Conservation (phyloP, 805 yeast genomes). For the Candida endomychidarum region DNA sequence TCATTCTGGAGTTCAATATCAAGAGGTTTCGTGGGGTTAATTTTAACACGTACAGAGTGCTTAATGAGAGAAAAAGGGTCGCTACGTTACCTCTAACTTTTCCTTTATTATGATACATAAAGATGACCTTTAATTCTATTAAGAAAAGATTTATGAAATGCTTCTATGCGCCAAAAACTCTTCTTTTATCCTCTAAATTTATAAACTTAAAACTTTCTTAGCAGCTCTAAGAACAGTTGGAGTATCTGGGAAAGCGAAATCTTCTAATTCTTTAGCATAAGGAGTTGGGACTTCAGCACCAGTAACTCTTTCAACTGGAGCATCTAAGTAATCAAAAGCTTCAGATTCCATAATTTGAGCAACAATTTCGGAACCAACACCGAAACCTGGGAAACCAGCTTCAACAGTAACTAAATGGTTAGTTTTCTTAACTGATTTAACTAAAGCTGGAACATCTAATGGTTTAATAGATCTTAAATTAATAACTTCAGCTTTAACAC, state of each 20-base stretch:
- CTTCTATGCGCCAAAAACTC: background rate
- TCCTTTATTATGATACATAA: slow-evolving; percentile 1
- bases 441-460: slow-evolving; percentile 81
- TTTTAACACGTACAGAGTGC: no score
- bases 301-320: slow-evolving; percentile 97
- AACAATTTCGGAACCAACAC: slow-evolving; percentile 97
- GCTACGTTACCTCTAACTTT: background rate
- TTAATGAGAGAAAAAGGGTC: no score
- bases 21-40: no score
- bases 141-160: background rate
- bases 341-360: slow-evolving; percentile 98
- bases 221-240: slow-evolving; percentile 85
- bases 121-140: slow-evolving; percentile 1
- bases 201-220: slow-evolving; percentile 74
- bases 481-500: slow-evolving; percentile 88
- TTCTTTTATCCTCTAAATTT: slow-evolving; percentile 17
- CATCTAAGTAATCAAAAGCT: slow-evolving; percentile 96
- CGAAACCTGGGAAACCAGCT: slow-evolving; percentile 97
- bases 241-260: slow-evolving; percentile 97
- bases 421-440: slow-evolving; percentile 91
- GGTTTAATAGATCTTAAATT: slow-evolving; percentile 98
- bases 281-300: slow-evolving; percentile 99
- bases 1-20: no score
- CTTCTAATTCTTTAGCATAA: slow-evolving; percentile 93
- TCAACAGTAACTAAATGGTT: slow-evolving; percentile 95